These are phyloP conservation scores for Aspergillus tanneri DNA, from an alignment of 2,329 filamentous ascomycete genomes.

Conservation along the genomic window DNA sequence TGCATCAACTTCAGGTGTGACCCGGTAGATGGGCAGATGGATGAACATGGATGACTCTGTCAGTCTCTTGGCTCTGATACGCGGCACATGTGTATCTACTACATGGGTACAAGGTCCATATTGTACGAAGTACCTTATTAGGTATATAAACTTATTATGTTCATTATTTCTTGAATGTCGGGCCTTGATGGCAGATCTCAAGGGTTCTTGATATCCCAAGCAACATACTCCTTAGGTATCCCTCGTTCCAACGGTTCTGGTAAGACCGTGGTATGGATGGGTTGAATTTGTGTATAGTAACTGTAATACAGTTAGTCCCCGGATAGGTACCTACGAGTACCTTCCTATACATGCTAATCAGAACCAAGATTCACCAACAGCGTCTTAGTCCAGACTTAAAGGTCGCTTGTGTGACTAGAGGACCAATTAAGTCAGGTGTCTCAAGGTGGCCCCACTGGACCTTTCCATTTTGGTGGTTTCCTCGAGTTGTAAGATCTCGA, in stretches of 20 bases:
- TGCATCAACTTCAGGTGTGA: neutral
- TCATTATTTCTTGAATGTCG: neutral
- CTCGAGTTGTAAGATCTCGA: too few species aligned
- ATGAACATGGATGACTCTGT: neutral
- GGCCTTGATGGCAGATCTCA: slow-evolving; percentile 1
- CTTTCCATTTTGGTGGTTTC: neutral
- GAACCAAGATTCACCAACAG: too few species aligned
- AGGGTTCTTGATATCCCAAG: slow-evolving; percentile 1
- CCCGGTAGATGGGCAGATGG: neutral
- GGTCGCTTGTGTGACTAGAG: slow-evolving; percentile 8
- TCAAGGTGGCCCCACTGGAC: neutral
- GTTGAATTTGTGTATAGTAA: too few species aligned
- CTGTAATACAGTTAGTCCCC: too few species aligned
- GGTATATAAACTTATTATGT: neutral
- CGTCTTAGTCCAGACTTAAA: slow-evolving; percentile 13
- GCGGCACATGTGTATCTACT: neutral
- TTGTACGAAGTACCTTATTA: too few species aligned
- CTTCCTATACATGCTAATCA: too few species aligned
- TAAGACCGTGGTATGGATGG: neutral
- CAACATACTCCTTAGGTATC: neutral
- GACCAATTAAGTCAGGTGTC: slow-evolving; percentile 6
- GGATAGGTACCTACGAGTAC: too few species aligned
- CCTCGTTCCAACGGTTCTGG: neutral
- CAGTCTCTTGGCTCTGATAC: neutral
- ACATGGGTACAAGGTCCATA: too few species aligned